Evolutionary conservation across 331 rosid genomes (phyloP).

Genomic region (Phaseolus coccineus): DNA sequence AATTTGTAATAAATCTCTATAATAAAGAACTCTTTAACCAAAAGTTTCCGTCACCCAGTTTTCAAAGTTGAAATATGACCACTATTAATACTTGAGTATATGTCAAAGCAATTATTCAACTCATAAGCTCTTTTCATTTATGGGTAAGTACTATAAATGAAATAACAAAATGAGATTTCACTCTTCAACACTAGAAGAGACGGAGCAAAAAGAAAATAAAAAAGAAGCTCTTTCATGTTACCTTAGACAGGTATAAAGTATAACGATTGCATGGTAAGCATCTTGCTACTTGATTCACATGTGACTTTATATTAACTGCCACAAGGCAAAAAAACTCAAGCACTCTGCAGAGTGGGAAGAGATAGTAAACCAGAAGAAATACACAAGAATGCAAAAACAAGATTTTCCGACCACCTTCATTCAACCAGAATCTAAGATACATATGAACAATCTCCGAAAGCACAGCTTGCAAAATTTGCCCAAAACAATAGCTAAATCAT

Average conservation of each 20-base stretch:
- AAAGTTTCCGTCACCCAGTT: constrained; percentile 3
- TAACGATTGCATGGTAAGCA: constrained; percentile 31
- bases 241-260: constrained; percentile 21
- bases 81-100: neutral
- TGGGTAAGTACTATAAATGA: neutral
- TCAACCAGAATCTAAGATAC: constrained; percentile 62
- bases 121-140: constrained; percentile 8
- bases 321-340: constrained; percentile 30
- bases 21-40: constrained; percentile 1
- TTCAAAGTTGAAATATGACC: constrained; percentile 27
- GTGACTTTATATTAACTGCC: constrained; percentile 32
- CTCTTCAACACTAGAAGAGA: constrained; percentile 16
- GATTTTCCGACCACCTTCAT: constrained; percentile 46
- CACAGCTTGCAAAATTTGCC: constrained; percentile 55
- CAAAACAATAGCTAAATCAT: constrained; percentile 54
- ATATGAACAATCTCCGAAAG: constrained; percentile 59
- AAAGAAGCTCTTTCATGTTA: constrained; percentile 26
- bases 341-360: constrained; percentile 43
- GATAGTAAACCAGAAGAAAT: constrained; percentile 28
- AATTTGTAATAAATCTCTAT: constrained; percentile 6
- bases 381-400: constrained; percentile 36
- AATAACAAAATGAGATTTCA: constrained; percentile 23
- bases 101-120: constrained; percentile 6
- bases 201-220: constrained; percentile 17
- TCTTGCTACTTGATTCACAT: constrained; percentile 29